phyloP scores from a whole-genome alignment of 345 rosid species.

The Salix exigua region DNA sequence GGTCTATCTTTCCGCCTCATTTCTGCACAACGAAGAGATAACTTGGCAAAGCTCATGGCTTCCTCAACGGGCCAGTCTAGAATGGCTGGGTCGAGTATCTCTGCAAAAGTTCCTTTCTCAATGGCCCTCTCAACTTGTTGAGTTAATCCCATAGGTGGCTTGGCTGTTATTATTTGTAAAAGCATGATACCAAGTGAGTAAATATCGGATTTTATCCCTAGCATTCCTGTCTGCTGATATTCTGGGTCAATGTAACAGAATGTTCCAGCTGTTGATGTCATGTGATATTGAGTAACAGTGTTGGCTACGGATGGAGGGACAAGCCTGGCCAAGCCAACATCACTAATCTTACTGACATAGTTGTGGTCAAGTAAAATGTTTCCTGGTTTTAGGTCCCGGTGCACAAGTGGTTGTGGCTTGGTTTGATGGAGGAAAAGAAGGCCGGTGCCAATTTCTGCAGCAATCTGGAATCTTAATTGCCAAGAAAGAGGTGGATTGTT shows the following conservation, averaged over 20 bases:
- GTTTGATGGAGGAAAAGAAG: constrained; percentile 87
- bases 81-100: constrained; percentile 52
- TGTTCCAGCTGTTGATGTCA: constrained; percentile 94
- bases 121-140: constrained; percentile 60
- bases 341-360: constrained; percentile 87
- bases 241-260: constrained; percentile 95
- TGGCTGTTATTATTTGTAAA: constrained; percentile 78
- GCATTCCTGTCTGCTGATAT: constrained; percentile 89
- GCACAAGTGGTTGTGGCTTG: constrained; percentile 93
- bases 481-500: constrained; percentile 60
- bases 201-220: constrained; percentile 75
- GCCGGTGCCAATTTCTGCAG: constrained; percentile 79
- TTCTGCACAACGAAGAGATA: constrained; percentile 70
- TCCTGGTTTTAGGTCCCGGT: constrained; percentile 86
- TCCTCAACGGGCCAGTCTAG: constrained; percentile 78
- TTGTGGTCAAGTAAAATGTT: constrained; percentile 77
- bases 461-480: constrained; percentile 67
- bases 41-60: constrained; percentile 51
- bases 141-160: constrained; percentile 84
- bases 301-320: constrained; percentile 78
- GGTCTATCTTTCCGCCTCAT: constrained; percentile 86
- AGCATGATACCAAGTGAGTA: constrained; percentile 80
- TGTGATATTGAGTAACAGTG: constrained; percentile 63
- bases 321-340: constrained; percentile 88
- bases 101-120: constrained; percentile 48